Conservation (phyloP, 148 eudicot genomes). For the Limonium bicolor region DNA sequence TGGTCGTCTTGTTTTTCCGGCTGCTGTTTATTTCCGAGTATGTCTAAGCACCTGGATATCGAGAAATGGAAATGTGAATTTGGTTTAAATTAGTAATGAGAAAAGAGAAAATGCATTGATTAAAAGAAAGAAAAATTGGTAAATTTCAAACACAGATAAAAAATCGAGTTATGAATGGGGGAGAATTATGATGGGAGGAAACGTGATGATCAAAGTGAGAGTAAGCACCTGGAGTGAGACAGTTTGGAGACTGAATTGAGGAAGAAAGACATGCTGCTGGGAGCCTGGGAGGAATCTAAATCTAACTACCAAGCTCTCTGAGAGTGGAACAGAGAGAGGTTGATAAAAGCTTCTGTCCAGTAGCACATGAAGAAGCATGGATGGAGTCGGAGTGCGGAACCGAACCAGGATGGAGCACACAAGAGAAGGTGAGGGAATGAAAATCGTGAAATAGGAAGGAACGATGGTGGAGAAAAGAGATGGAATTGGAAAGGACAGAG, state of each 20-base stretch:
- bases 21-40: not conserved
- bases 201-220: not conserved
- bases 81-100: not conserved
- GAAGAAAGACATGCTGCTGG: not conserved
- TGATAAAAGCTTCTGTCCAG: slow-evolving; percentile 4
- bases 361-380: slow-evolving; percentile 1
- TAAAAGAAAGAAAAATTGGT: not conserved
- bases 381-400: too few species aligned
- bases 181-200: slow-evolving; percentile 1
- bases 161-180: not conserved
- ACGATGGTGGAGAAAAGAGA: too few species aligned
- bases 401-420: too few species aligned
- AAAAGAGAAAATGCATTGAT: not conserved
- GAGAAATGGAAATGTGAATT: not conserved
- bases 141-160: not conserved
- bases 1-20: too few species aligned
- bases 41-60: not conserved
- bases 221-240: slow-evolving; percentile 2
- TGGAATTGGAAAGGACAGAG: too few species aligned
- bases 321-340: not conserved
- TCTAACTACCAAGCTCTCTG: too few species aligned
- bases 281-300: not conserved
- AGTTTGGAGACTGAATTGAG: not conserved
- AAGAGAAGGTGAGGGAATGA: too few species aligned
- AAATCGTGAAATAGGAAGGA: too few species aligned